phyloP scores from a whole-genome alignment of 257 asterid species.

The Parsonsia alboflavescens region DNA sequence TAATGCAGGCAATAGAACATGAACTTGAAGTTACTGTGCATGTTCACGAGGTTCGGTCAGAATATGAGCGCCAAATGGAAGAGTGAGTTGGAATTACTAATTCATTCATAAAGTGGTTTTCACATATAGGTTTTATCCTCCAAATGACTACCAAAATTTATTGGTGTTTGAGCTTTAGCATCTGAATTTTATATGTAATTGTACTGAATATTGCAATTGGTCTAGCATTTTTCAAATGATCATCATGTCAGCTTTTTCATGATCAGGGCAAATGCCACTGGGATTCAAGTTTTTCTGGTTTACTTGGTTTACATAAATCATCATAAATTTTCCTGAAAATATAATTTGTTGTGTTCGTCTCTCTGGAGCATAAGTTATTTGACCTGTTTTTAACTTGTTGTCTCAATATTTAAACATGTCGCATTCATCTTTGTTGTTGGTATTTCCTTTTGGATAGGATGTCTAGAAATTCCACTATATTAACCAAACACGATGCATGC shows the following conservation, averaged over 20 bases:
- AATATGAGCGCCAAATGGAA: slow-evolving; percentile 85
- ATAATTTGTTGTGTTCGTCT: background rate
- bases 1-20: slow-evolving; percentile 78
- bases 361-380: background rate
- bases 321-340: background rate
- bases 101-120: background rate
- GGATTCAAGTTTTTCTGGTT: background rate
- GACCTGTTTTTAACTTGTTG: background rate
- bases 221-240: background rate
- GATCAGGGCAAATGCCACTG: background rate
- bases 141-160: background rate
- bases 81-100: slow-evolving; percentile 51
- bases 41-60: slow-evolving; percentile 91
- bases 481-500: background rate
- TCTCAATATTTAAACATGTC: background rate
- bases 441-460: background rate
- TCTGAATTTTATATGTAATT: background rate
- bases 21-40: slow-evolving; percentile 94
- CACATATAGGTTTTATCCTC: background rate
- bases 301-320: background rate
- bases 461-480: background rate
- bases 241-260: background rate
- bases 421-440: background rate
- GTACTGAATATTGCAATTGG: background rate
- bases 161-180: background rate